Base-by-base conservation (phyloP, 148 eudicot species). In the Persicaria tinctoria region DNA sequence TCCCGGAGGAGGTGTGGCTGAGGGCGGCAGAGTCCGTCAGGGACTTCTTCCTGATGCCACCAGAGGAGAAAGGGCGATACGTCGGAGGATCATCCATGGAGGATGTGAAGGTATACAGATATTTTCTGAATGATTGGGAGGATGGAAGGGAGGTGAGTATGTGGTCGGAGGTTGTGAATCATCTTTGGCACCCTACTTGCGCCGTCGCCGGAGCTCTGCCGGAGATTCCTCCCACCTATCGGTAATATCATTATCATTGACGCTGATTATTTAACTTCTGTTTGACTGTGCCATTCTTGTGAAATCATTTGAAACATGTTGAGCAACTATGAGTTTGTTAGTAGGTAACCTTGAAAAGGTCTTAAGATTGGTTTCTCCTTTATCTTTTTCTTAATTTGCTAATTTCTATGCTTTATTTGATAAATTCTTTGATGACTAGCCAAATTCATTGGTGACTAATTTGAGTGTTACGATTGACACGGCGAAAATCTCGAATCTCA, bases 121-220 rank as follows among this genome's bases (percentile, higher is more conserved):
- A 70, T 70, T 62, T 11, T 32, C 51, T 46, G 5, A 70, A 5
- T 14, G 51, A 45, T 18, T 70, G 51, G 51, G 51, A 45, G 11
- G 73, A 70, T 70, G 51, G 14, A 70, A 9, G 73, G 73, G 27
- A 46, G 11, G 51, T 70, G 45, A 68, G 46, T 13, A 68, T 68
- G 72, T 68, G 72, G 72, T 38, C 47, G 46, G 72, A 68, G 20
- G 49, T 68, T 45, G 20, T 44, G 4, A n/a, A 50, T 46, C 73
- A 70, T 14, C 17, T 14, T 47, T 70, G 73, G 73, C 73, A 70
- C 46, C 73, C 51, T 3, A 45, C 51, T 16, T 23, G 46, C 8
- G 27, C 46, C 51, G 45, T 70, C 23, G 49, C 73, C 23, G 51
- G 51, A 1, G 49, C 23, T 70, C 27, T 70, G 51, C 73, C 73